These are phyloP conservation scores for Nicotiana attenuata DNA, from an alignment of 257 asterid genomes.

Conservation along the genomic window DNA sequence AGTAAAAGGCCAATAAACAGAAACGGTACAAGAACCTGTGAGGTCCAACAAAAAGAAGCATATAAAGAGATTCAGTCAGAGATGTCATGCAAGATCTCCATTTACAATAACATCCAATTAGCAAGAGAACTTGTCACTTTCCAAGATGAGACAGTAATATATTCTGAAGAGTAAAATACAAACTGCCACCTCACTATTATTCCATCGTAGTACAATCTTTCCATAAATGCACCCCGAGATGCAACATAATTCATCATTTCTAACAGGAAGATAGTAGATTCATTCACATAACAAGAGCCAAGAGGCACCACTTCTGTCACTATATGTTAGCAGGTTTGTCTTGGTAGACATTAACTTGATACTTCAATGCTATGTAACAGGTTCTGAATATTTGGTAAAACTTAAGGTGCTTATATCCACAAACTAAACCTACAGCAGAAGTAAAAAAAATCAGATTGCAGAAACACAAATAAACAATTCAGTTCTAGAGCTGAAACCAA, in stretches of 20 bases:
- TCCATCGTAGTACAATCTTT: background rate
- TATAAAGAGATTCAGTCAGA: background rate
- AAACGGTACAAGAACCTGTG: background rate
- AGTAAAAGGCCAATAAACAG: background rate
- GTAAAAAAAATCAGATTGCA: background rate
- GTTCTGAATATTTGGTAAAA: background rate
- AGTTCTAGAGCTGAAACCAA: background rate
- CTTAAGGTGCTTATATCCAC: background rate
- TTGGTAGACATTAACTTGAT: background rate
- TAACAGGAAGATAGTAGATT: background rate
- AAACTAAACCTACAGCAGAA: background rate
- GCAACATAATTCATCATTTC: background rate
- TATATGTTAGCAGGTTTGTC: background rate
- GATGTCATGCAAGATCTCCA: conserved; percentile 4
- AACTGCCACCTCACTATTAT: background rate
- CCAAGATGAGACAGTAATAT: background rate
- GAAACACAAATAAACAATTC: background rate
- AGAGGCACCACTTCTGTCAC: background rate
- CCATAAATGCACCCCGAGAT: background rate
- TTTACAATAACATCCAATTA: background rate
- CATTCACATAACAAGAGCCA: background rate
- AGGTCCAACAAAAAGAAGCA: background rate
- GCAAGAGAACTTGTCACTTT: background rate
- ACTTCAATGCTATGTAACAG: background rate
- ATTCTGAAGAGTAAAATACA: background rate